These are phyloP conservation scores for Boletellus deceptivus DNA, from an alignment of 1,284 basidiomycete genomes.

Conservation along the genomic window DNA sequence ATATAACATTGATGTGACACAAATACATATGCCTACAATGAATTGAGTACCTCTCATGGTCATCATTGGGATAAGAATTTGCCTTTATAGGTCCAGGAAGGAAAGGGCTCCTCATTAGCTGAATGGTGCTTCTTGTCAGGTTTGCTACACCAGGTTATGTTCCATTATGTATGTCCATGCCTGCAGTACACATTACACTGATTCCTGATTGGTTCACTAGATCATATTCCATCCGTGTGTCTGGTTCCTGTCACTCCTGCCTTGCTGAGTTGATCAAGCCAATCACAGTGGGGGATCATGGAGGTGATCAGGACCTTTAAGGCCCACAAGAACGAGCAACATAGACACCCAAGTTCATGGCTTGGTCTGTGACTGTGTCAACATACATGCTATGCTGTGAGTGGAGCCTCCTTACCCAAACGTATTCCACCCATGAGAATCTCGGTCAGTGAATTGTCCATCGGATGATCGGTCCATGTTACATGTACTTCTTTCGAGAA, in stretches of 20 bases:
- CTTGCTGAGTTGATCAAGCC: neutral
- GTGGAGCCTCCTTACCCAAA: neutral
- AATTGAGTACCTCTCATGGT: neutral
- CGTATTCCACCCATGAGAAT: neutral
- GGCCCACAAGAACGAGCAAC: neutral
- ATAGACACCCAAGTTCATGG: neutral
- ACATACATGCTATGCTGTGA: too few species aligned
- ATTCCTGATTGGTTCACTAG: neutral
- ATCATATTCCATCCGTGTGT: neutral
- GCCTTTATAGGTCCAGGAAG: neutral
- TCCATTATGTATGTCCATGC: neutral
- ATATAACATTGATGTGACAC: too few species aligned
- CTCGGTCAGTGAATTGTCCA: too few species aligned
- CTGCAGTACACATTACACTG: too few species aligned
- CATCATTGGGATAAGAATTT: neutral
- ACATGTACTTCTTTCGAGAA: neutral
- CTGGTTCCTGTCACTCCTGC: too few species aligned
- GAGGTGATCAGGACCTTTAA: neutral
- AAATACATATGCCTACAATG: neutral
- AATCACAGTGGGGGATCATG: neutral
- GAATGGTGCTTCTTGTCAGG: neutral
- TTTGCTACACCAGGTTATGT: neutral
- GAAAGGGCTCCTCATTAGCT: too few species aligned
- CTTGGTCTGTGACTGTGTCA: neutral
- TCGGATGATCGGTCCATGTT: neutral